phyloP scores from a whole-genome alignment of 1,284 basidiomycete genomes.

The Ustilago shanxiensis region DNA sequence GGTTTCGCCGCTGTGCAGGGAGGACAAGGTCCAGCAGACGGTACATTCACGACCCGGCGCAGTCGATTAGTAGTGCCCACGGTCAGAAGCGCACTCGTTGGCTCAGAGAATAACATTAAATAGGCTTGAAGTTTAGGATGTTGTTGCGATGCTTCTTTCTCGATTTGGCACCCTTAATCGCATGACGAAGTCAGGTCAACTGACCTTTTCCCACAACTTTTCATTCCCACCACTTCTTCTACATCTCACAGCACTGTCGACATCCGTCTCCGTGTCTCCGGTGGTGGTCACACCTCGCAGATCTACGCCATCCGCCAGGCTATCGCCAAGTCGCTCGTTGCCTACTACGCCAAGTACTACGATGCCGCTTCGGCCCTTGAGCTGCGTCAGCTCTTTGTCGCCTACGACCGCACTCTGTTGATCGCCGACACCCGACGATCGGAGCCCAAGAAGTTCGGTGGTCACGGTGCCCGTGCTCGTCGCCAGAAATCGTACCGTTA shows the following conservation, averaged over 20 bases:
- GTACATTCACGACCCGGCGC: too few species aligned
- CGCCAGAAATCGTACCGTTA: constrained; percentile 68
- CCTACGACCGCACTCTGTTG: constrained; percentile 80
- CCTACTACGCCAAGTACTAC: constrained; percentile 97
- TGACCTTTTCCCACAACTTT: constrained; percentile 1
- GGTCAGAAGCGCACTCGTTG: too few species aligned
- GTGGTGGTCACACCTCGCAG: constrained; percentile 99
- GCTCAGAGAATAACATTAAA: too few species aligned
- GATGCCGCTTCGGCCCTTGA: constrained; percentile 89
- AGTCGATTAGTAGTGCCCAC: too few species aligned
- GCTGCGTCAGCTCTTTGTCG: constrained; percentile 68
- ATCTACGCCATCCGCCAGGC: constrained; percentile 99
- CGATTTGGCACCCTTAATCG: not conserved
- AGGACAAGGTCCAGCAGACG: too few species aligned
- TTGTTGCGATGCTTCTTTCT: not conserved
- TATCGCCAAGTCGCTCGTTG: constrained; percentile 96
- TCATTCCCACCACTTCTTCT: not conserved
- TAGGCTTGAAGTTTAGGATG: not conserved
- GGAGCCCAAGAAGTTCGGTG: constrained; percentile 92
- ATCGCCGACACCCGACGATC: constrained; percentile 98
- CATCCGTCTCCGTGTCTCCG: constrained; percentile 97
- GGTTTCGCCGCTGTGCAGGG: too few species aligned
- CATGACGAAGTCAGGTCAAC: not conserved
- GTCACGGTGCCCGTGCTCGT: constrained; percentile 70
- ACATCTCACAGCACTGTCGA: constrained; percentile 75